Evolutionary conservation across 148 eudicot species (phyloP), one percentile per base, ranked within the genome.

Genomic region (Simmondsia chinensis): DNA sequence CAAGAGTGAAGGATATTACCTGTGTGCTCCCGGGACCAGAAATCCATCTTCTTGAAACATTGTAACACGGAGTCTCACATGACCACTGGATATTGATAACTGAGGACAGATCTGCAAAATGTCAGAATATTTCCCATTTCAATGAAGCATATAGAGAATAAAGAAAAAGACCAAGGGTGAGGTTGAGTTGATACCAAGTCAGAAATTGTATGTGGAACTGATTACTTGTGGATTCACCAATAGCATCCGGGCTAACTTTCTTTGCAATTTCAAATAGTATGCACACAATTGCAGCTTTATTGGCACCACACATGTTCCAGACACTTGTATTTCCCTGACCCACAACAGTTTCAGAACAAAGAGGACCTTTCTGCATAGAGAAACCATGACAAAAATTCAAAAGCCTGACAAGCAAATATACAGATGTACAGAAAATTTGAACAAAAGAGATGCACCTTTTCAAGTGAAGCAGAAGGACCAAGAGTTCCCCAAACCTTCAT

Each of bases 401-500:
- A 48, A 17, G 27, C 31, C n/a, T 6, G 29, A 12, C 50, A 43
- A 39, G 23, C 27, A 46, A 29, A 38, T 25, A 18, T 32, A 43
- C 16, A 64, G 37, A 8, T 12, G 50, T 47, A 43, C 5, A 20
- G n/a, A 39, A 38, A 37, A 30, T 11, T 6, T 49, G 12, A 17
- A 22, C 15, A 35, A 2, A 29, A 42, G 8, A 39, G 17, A 20
- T 24, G 22, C 60, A 85, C 97, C 86, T 79, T 91, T 54, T 91
- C 97, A 76, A 91, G 85, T 60, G 97, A 85, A 61, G 97, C 97
- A 77, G 88, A 85, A 32, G 97, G 97, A 59, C 97, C 97, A 58
- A 91, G 77, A 50, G 85, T 60, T 43, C 97, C 97, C 56, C 82
- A 94, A 76, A 85, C 54, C 74, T 80, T 85, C 59, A 91, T 61